A percentile compares a stretch with the other conserved stretches of the same genome.
Evolutionary conservation across 2,329 filamentous ascomycete species (phyloP).

Genomic region (Trichoderma afroharzianum): DNA sequence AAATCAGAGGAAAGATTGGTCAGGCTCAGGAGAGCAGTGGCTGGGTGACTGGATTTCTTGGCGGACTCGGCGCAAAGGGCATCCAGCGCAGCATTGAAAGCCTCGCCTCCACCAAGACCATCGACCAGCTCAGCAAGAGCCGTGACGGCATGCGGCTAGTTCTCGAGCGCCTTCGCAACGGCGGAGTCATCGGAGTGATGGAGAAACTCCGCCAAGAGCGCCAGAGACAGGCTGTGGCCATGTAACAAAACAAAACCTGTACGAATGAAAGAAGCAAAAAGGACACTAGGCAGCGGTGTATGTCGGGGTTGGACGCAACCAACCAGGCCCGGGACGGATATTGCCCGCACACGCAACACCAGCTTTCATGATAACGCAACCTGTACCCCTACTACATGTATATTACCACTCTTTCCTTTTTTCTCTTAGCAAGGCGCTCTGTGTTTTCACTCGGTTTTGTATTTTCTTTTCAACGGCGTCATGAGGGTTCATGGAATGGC

Average conservation of each 20-base stretch:
- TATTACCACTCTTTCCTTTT: slow-evolving; percentile 29
- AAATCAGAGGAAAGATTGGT: slow-evolving; percentile 54
- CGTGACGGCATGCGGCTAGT: slow-evolving; percentile 81
- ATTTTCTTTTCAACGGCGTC: slow-evolving; percentile 2
- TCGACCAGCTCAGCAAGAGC: slow-evolving; percentile 74
- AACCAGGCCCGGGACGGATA: background rate
- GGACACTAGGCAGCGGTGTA: background rate
- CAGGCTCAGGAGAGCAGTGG: slow-evolving; percentile 44
- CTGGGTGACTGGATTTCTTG: slow-evolving; percentile 51
- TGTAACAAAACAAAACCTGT: slow-evolving; percentile 5
- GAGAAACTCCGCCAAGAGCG: slow-evolving; percentile 51
- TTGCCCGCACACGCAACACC: background rate
- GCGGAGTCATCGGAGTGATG: slow-evolving; percentile 55
- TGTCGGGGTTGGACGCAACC: background rate
- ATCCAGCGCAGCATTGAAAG: slow-evolving; percentile 77
- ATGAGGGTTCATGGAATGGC: slow-evolving; percentile 8
- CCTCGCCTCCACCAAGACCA: slow-evolving; percentile 72
- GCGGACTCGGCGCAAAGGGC: slow-evolving; percentile 63
- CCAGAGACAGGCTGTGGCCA: slow-evolving; percentile 28
- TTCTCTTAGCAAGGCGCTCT: slow-evolving; percentile 36
- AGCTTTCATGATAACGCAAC: slow-evolving; percentile 20
- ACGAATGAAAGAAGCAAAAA: background rate
- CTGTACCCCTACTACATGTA: slow-evolving; percentile 29
- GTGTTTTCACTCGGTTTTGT: slow-evolving; percentile 24
- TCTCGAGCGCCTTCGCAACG: slow-evolving; percentile 63